phyloP scores from a whole-genome alignment of 2,329 filamentous ascomycete genomes.

The Clonostachys rhizophaga region DNA sequence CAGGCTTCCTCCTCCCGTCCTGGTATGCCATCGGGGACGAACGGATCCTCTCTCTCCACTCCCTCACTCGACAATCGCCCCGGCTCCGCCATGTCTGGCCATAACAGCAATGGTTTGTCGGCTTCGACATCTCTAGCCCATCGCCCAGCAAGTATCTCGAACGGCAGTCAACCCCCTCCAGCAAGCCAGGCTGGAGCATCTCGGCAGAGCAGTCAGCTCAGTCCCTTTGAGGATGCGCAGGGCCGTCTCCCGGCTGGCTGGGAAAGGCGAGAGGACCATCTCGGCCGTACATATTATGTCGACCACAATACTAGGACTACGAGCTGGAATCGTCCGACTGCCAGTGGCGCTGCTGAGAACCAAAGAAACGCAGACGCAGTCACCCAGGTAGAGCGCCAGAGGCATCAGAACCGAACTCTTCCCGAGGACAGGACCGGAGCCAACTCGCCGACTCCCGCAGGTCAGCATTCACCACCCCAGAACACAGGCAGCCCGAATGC shows the following conservation, averaged over 20 bases:
- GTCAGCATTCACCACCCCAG: conserved; percentile 38
- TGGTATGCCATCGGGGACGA: conserved; percentile 27
- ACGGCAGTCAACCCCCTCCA: conserved; percentile 11
- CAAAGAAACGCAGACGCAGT: conserved; percentile 81
- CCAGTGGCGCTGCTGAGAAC: conserved; percentile 66
- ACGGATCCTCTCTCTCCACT: conserved; percentile 35
- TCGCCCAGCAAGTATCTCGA: conserved; percentile 41
- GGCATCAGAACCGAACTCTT: conserved; percentile 92
- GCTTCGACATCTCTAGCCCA: conserved; percentile 34
- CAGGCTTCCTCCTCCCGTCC: conserved; percentile 36
- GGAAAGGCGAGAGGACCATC: conserved; percentile 92
- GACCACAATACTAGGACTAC: conserved; percentile 97
- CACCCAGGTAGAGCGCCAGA: conserved; percentile 85
- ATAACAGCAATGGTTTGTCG: conserved; percentile 35
- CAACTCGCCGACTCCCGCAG: conserved; percentile 76
- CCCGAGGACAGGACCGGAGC: conserved; percentile 93
- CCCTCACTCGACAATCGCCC: conserved; percentile 42
- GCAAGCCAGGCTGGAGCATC: conserved; percentile 19
- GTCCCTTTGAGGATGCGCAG: conserved; percentile 94
- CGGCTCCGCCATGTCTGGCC: conserved; percentile 45
- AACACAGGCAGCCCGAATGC: conserved; percentile 18
- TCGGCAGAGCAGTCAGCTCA: conserved; percentile 49
- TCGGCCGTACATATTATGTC: conserved; percentile 95
- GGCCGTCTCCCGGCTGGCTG: conserved; percentile 88
- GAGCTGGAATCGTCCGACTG: conserved; percentile 88